Conservation (phyloP, 305 asterid genomes). For the Fraxinus baroniana region DNA sequence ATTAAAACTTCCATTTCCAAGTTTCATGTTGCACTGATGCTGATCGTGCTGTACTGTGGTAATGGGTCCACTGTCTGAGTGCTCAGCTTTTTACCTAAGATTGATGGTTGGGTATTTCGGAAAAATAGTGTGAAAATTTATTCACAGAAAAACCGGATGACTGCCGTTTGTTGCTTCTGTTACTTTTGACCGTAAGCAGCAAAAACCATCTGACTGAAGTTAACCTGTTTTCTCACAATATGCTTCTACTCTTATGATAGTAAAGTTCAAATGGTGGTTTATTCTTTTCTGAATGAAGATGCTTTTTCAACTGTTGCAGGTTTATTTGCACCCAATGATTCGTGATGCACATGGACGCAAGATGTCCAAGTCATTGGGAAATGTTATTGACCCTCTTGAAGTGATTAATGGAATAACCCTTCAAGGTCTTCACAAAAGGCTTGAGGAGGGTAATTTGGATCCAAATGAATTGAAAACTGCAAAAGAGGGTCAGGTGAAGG, state of each 20-base stretch:
- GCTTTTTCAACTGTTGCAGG: conserved; percentile 38
- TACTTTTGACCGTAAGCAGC: background rate
- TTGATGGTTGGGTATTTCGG: background rate
- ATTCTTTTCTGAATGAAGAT: conserved; percentile 3
- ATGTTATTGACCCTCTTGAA: conserved; percentile 91
- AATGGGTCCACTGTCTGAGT: background rate
- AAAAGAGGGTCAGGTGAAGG: conserved; percentile 84
- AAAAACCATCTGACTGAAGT: background rate
- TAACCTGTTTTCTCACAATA: background rate
- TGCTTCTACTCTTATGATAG: background rate
- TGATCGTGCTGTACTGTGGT: background rate
- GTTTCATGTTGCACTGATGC: background rate
- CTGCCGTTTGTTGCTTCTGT: background rate
- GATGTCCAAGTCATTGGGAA: conserved; percentile 96
- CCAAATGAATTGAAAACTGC: conserved; percentile 75
- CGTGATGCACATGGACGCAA: conserved; percentile 98
- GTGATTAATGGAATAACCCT: conserved; percentile 77
- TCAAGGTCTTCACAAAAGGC: conserved; percentile 79
- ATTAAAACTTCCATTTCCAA: background rate
- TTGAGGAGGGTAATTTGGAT: conserved; percentile 88
- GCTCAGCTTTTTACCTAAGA: background rate
- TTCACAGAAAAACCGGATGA: background rate
- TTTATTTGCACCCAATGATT: conserved; percentile 92
- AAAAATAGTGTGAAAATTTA: background rate
- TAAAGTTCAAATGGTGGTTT: background rate